Conservation (phyloP, 169 alveolate genomes). For the Miamiensis avidus region DNA sequence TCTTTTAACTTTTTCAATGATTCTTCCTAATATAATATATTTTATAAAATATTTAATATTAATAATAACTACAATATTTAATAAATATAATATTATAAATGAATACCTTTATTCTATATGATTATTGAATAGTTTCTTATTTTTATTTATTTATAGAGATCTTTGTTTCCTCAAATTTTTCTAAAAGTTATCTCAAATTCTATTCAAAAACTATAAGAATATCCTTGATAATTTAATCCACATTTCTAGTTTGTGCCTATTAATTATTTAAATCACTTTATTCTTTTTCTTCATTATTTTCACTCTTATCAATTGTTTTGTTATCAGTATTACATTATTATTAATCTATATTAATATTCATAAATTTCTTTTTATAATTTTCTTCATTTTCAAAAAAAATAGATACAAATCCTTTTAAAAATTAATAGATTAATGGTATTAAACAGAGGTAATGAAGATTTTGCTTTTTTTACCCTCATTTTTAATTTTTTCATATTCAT, state of each 20-base stretch:
- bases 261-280: background rate
- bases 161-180: background rate
- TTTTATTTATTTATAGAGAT: background rate
- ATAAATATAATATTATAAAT: too few relatives aligned
- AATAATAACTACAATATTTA: too few relatives aligned
- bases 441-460: background rate
- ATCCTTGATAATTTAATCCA: background rate
- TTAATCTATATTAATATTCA: too few relatives aligned
- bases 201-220: too few relatives aligned
- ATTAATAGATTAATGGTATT: too few relatives aligned
- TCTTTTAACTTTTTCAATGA: background rate
- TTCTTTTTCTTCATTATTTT: background rate
- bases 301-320: background rate
- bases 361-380: too few relatives aligned
- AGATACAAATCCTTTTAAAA: background rate
- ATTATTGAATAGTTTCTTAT: too few relatives aligned
- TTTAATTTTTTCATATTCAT: constrained; percentile 8
- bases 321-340: background rate
- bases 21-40: background rate
- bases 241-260: background rate
- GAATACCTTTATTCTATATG: too few relatives aligned
- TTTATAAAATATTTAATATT: too few relatives aligned
- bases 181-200: background rate
- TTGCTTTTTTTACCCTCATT: background rate
- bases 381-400: background rate